Evolutionary conservation across 345 rosid species (phyloP).

Genomic region (Heritiera fomes): DNA sequence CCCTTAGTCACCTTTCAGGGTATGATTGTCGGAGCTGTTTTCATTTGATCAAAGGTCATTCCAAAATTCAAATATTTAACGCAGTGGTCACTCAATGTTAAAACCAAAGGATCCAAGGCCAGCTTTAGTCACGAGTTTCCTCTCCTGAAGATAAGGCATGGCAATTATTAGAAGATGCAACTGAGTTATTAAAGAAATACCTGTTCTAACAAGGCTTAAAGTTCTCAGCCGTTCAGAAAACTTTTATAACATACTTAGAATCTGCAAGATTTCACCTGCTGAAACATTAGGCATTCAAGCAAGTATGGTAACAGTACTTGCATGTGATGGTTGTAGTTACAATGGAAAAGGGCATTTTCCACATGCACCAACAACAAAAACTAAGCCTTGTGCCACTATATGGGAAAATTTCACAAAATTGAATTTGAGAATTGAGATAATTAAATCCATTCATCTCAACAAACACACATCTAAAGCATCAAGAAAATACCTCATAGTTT

Average conservation of each 20-base stretch:
- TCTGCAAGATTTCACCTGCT: neutral
- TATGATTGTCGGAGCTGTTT: neutral
- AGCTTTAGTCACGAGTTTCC: neutral
- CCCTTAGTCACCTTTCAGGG: neutral
- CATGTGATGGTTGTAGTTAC: neutral
- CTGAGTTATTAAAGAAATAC: too few relatives aligned
- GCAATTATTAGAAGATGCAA: neutral
- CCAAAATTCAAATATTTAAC: neutral
- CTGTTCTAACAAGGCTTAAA: neutral
- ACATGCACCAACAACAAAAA: neutral
- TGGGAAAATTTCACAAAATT: neutral
- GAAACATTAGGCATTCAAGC: neutral
- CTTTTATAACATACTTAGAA: neutral
- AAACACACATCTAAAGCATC: neutral
- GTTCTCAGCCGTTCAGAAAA: neutral
- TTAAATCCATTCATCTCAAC: neutral
- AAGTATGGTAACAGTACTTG: neutral
- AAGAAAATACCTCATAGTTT: conserved; percentile 7
- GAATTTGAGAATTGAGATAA: neutral
- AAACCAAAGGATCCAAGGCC: neutral
- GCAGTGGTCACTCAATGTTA: neutral
- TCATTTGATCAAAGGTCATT: conserved; percentile 1
- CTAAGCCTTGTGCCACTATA: neutral
- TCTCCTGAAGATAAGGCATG: conserved; percentile 18
- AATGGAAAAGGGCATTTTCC: neutral